Evolutionary conservation across 345 rosid species (phyloP), one percentile per base, ranked within the genome.

Genomic region (Cardamine occulta): DNA sequence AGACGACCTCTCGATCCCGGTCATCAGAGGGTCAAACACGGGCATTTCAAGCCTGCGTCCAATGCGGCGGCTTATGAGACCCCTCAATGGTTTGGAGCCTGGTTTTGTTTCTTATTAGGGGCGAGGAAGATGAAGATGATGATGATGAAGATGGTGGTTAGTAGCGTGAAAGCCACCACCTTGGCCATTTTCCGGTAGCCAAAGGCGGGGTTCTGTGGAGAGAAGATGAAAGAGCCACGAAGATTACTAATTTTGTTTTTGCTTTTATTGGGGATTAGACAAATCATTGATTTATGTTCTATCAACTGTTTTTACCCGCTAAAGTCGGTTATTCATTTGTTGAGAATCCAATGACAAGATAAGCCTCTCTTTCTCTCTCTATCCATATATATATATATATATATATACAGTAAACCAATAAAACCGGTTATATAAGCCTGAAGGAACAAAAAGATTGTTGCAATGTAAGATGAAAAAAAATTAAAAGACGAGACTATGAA

Each of bases 11-110:
- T 84, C 80, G 8, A 86, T 79, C 48, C 82, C 64, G 3, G 74
- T 52, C 21, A 88, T 83, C 15, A 88, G 59, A 47, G 93, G 97
- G 60, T 89, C 95, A 26, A 91, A 91, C 66, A 49, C 74, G 3
- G 85, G 80, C 34, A 42, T 42, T 2, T 68, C 67, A 35, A 81
- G 65, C 24, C 40, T 79, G 80, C 76, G 69, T 24, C 93, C 97
- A 0, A 87, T 73, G 26, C 91, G 89, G 72, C 91, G 87, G 39
- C 55, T 81, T 6, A 72, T 75, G 44, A 74, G 72, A 35, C 73
- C 65, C 65, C 45, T 49, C 47, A 14, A 57, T 58, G 26, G 70
- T 29, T 4, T 44, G 62, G 62, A 40, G 57, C 57, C 18, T 10
- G 74, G 56, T 28, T 66, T 8, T 64, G 76, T 8, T 75, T 48